These are phyloP conservation scores for Modicella reniformis DNA, from an alignment of 371 early-diverging fungal genomes.

Conservation along the genomic window DNA sequence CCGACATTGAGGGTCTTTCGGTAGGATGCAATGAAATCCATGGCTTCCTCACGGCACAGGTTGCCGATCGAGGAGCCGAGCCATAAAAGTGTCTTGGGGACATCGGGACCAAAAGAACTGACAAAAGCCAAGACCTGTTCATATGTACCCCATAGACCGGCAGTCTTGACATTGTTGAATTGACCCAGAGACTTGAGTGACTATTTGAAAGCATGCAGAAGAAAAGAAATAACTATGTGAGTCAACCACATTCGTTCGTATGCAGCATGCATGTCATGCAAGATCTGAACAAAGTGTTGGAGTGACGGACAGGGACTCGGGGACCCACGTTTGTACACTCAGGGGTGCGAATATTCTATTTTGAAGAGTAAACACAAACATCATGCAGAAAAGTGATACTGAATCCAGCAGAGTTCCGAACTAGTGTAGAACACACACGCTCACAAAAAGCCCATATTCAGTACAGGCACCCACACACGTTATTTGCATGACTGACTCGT, in stretches of 20 bases:
- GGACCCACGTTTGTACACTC: too few species aligned
- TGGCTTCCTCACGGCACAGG: constrained; percentile 66
- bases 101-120: constrained; percentile 59
- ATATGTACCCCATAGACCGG: constrained; percentile 91
- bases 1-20: constrained; percentile 73
- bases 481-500: too few species aligned
- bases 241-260: not conserved
- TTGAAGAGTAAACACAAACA: too few species aligned
- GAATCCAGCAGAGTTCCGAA: too few species aligned
- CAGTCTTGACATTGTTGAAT: constrained; percentile 71
- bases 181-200: constrained; percentile 58
- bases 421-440: too few species aligned
- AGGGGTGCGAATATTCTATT: too few species aligned
- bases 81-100: constrained; percentile 82
- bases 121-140: constrained; percentile 80
- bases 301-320: too few species aligned
- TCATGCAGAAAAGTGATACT: too few species aligned
- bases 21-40: constrained; percentile 62
- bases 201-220: constrained; percentile 12
- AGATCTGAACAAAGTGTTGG: too few species aligned
- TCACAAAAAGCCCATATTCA: too few species aligned
- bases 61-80: constrained; percentile 93
- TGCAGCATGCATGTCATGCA: not conserved
- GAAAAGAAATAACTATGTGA: not conserved
- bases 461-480: too few species aligned